These are phyloP conservation scores for Scleromitrula shiraiana DNA, from an alignment of 2,329 filamentous ascomycete species.

Conservation along the genomic window DNA sequence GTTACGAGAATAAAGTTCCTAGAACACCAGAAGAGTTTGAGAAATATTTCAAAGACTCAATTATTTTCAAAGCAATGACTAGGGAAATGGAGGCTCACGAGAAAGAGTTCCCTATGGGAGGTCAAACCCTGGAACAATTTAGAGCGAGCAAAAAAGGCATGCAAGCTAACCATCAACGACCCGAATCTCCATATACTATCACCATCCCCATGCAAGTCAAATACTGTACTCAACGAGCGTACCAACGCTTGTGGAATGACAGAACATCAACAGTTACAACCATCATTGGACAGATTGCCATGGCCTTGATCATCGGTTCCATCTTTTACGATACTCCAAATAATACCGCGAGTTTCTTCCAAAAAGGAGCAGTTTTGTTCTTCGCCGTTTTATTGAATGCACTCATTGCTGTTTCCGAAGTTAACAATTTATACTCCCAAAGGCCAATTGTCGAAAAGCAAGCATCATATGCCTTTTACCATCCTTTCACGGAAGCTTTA, in stretches of 20 bases:
- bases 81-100: slow-evolving; percentile 47
- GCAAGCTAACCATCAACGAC: slow-evolving; percentile 47
- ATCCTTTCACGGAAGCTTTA: slow-evolving; percentile 80
- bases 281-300: slow-evolving; percentile 33
- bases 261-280: slow-evolving; percentile 55
- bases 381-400: slow-evolving; percentile 61
- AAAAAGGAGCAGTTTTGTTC: slow-evolving; percentile 57
- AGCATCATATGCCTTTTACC: slow-evolving; percentile 77
- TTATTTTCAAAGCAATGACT: slow-evolving; percentile 34
- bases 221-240: slow-evolving; percentile 76
- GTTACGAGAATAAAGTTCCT: slow-evolving; percentile 50
- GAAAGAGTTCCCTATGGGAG: slow-evolving; percentile 29
- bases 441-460: slow-evolving; percentile 92
- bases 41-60: slow-evolving; percentile 41
- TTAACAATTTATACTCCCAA: slow-evolving; percentile 72
- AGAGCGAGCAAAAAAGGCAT: slow-evolving; percentile 29
- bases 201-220: slow-evolving; percentile 68
- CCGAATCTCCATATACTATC: slow-evolving; percentile 74
- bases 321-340: slow-evolving; percentile 55
- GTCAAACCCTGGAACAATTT: slow-evolving; percentile 32
- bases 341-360: slow-evolving; percentile 51
- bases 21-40: slow-evolving; percentile 49
- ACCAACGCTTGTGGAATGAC: slow-evolving; percentile 68
- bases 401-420: slow-evolving; percentile 54
- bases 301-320: slow-evolving; percentile 55